Evolutionary conservation across 805 yeast genomes (phyloP).

Genomic region (Yamadazyma phyllophila): DNA sequence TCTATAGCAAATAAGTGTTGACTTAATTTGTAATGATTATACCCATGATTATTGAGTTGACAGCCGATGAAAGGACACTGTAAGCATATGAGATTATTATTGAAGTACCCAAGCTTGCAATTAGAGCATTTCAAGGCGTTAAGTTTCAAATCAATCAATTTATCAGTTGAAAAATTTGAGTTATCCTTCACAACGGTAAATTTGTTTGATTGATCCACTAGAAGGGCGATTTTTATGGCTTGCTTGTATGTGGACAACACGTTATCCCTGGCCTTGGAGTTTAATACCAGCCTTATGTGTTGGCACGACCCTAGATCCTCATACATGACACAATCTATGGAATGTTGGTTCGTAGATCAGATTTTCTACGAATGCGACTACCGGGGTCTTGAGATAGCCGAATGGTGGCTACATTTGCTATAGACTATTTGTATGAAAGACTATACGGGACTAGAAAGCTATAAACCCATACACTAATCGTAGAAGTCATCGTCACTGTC

Average conservation of each 20-base stretch:
- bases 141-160: conserved; percentile 41
- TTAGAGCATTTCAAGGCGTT: conserved; percentile 50
- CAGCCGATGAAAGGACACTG: conserved; percentile 82
- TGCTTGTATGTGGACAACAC: conserved; percentile 51
- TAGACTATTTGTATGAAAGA: no score
- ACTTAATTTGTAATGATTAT: conserved; percentile 29
- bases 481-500: conserved; percentile 27
- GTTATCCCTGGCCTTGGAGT: conserved; percentile 47
- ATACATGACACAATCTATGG: conserved; percentile 3
- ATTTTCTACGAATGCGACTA: neutral
- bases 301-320: conserved; percentile 37
- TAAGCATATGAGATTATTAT: conserved; percentile 58
- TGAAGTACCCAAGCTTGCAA: conserved; percentile 42
- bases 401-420: no score
- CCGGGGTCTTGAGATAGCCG: no score
- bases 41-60: conserved; percentile 27
- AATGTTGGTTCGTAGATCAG: conserved; percentile 5
- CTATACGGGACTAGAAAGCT: neutral
- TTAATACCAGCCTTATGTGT: conserved; percentile 48
- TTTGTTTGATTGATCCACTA: conserved; percentile 22
- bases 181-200: conserved; percentile 35
- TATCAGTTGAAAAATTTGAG: conserved; percentile 31
- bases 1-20: conserved; percentile 52
- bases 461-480: conserved; percentile 14
- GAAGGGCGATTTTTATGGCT: conserved; percentile 45